These are phyloP conservation scores for Iris macrosiphon DNA, from an alignment of 106 monocot species.

Conservation along the genomic window DNA sequence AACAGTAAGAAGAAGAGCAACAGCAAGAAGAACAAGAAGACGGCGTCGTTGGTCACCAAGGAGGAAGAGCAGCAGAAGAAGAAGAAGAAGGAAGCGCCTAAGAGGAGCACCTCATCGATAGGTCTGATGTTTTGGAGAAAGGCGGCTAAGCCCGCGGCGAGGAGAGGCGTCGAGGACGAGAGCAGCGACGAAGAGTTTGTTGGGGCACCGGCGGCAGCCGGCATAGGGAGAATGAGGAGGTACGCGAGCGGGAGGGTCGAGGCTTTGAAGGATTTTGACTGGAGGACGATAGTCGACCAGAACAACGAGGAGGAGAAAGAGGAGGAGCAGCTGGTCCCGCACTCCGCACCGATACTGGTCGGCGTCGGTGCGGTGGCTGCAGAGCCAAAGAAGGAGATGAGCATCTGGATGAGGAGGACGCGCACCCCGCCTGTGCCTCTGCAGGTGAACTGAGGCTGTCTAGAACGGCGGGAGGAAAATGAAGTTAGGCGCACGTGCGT, in stretches of 20 bases:
- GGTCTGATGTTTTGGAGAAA: not conserved
- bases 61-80: not conserved
- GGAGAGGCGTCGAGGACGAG: not conserved
- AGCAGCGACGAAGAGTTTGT: not conserved
- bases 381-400: slow-evolving; percentile 43
- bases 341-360: slow-evolving; percentile 30
- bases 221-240: slow-evolving; percentile 29
- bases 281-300: slow-evolving; percentile 13
- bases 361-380: slow-evolving; percentile 11
- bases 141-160: no score
- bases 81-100: not conserved
- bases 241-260: slow-evolving; percentile 41
- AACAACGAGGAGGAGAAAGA: slow-evolving; percentile 14
- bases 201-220: not conserved
- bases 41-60: not conserved
- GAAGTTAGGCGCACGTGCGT: no score
- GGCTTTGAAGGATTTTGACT: slow-evolving; percentile 29
- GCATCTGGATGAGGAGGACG: slow-evolving; percentile 51
- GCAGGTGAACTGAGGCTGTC: no score
- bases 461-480: no score
- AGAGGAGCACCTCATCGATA: not conserved
- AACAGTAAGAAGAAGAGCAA: slow-evolving; percentile 24
- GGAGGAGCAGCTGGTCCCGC: slow-evolving; percentile 13
- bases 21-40: not conserved
- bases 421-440: slow-evolving; percentile 19